Base-by-base conservation (phyloP, 1,284 basidiomycete species). In the Coniferiporia weirii region DNA sequence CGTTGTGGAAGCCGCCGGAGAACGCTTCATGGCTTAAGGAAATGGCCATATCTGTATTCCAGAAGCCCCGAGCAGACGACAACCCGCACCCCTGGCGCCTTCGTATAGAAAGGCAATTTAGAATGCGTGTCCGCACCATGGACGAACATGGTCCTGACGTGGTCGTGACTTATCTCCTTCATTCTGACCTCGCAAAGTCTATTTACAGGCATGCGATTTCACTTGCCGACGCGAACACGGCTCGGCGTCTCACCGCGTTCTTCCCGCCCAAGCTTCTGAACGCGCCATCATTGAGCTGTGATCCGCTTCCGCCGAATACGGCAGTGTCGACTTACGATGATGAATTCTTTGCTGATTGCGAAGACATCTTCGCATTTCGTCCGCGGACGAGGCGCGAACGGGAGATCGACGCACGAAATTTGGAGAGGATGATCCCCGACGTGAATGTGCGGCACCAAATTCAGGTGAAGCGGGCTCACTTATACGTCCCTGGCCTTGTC, bases 1-100 rank as follows among this genome's bases (percentile, higher is more conserved):
- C 85, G 0, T 70, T 95, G 6, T 97, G 93, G 93, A 96, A 95
- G 74, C 82, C 87, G 9, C 73, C 86, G 0, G 67, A 71, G 0
- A 74, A 82, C n/a, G 70, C 81, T 0, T 67, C 78, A 0, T 97
- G 94, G 93, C 84, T 97, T 65, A 68, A 79, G 1, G 69, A 72
- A 10, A 85, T 84, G 1, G 74, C 85, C 20, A 71, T 71, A 20
- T 68, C 76, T 5, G 63, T 76, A 67, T 56, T 81, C 70, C 54
- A 66, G 62, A 56, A 73, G 65, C 62, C 72, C 69, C 60, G 65
- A 64, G 64, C 67, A 56, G 59, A 66, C 58, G 54, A 64, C 15
- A 73, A 78, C 32, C 59, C 72, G 48, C 71, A 77, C 57, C 63
- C 68, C 54, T 64, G 72, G 61, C 66, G 74, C 49, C 68, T 71